Evolutionary conservation across 2,329 filamentous ascomycete genomes (phyloP), one percentile per base, ranked within the genome.

Genomic region (Akanthomyces dipterigenus): DNA sequence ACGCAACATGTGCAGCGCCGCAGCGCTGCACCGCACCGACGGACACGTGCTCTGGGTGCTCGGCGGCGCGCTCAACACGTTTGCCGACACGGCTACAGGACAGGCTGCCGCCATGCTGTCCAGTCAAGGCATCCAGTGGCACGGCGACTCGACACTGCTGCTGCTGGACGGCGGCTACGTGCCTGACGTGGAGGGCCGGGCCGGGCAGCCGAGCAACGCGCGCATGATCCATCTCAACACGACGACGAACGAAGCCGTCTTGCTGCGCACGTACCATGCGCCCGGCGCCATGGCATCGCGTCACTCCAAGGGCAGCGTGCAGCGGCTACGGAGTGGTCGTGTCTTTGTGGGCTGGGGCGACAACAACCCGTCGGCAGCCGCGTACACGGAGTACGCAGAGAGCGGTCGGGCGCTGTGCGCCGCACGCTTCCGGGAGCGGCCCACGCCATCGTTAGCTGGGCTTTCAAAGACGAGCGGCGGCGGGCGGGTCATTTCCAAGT

Each of bases 301-400:
- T 49, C 22, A 36, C 24, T 81, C 80, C 0, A 75, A 77, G 64
- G 74, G 75, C 20, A 73, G 70, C 46, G 77, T 80, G 40, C 82
- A 86, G 65, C 66, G 81, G 14, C 74, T 85, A 0, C 76, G 78
- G 0, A 78, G 77, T 56, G 80, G 80, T 28, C 79, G 82, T 61
- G 77, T 77, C 9, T 70, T 85, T 51, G 77, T 85, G 49, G 81
- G 81, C 63, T 86, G 82, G 82, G 82, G 83, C 3, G 76, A 75
- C 0, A 74, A 75, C 36, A 18, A 24, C 36, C 45, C 20, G 4
- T 59, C 26, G 36, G 45, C 56, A 9, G 78, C 77, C 0, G 76
- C 75, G 7, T 64, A 80, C 42, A 80, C 77, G 2, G 78, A 78
- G 65, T 75, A 80, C 64, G 72, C 72, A 0, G 65, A 71, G 1